phyloP scores from a whole-genome alignment of 2,329 filamentous ascomycete species.

The Diaporthe batatas region DNA sequence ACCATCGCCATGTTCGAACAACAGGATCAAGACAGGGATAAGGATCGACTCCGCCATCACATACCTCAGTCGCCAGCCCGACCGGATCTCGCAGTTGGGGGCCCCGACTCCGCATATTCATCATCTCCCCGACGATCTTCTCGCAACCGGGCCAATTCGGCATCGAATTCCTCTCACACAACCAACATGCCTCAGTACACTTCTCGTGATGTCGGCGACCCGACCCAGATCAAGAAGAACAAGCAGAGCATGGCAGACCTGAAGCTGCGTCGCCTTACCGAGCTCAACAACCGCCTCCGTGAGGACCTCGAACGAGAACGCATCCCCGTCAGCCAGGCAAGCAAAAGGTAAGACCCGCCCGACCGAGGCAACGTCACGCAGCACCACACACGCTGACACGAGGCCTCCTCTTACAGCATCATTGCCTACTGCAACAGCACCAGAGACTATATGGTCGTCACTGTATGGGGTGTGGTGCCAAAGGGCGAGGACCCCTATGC shows the following conservation, averaged over 20 bases:
- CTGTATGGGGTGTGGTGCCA: constrained; percentile 94
- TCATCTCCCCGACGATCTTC: constrained; percentile 43
- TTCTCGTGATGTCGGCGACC: constrained; percentile 75
- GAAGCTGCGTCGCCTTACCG: constrained; percentile 94
- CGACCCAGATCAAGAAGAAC: constrained; percentile 84
- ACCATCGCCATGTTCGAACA: constrained; percentile 38
- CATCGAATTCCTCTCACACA: constrained; percentile 45
- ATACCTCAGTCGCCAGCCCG: constrained; percentile 37
- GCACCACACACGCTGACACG: constrained; percentile 29
- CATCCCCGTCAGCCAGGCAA: constrained; percentile 94
- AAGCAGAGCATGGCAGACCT: constrained; percentile 99
- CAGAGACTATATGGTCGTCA: constrained; percentile 98
- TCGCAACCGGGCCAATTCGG: constrained; percentile 40
- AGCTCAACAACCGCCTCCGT: constrained; percentile 94
- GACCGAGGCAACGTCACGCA: constrained; percentile 9
- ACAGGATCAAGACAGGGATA: constrained; percentile 37
- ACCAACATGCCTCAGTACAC: constrained; percentile 75
- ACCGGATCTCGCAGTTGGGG: constrained; percentile 33
- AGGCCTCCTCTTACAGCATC: constrained; percentile 70
- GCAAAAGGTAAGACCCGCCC: constrained; percentile 76
- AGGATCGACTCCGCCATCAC: constrained; percentile 26
- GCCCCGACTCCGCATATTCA: constrained; percentile 36
- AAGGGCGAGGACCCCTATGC: constrained; percentile 99
- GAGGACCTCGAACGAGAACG: constrained; percentile 96
- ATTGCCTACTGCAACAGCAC: constrained; percentile 99